Base-by-base conservation (phyloP, 768 basidiomycete genomes). In the Russula olivacea region DNA sequence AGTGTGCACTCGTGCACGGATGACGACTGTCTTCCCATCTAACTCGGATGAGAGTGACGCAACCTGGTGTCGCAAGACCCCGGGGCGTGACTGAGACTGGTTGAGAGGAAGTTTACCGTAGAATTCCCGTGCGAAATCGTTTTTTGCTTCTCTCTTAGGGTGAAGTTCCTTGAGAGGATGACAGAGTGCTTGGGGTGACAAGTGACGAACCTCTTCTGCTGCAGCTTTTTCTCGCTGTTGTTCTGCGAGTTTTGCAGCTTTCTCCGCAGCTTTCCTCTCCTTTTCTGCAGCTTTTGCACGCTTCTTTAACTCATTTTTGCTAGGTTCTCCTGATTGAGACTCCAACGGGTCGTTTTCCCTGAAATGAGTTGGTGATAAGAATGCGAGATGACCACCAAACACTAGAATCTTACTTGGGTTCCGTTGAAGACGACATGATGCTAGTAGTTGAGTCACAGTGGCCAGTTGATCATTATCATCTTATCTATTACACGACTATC, bases 251-350 rank as follows among this genome's bases (percentile, higher is more conserved):
- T 85, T 88, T 10, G 88, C 90, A 7, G 85, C 89, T 69, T 87
- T 88, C 73, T 94, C 93, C 48, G 89, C 90, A 8, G 87, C 88
- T 73, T 92, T 94, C 76, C 85, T 85, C 52, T 88, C 90, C 68
- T 98, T 98, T 76, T 94, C 91, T 14, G 86, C 88, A 52, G 89
- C 88, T 74, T 97, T 98, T 36, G 88, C 88, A 36, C 86, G 84
- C 76, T 93, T 94, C 80, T 98, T 98, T 62, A 93, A 73, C 69
- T 95, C 93, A 69, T 79, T 91, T 77, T 97, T 98, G 59, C 87
- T 85, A 8, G 86, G 91, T 14, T 81, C 88, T 45, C 78, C 74
- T 38, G 61, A 47, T 36, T 45, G 51, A 14, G 61, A 25, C 32
- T 62, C 56, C 5, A 43, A n/a, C 12, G 19, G 14, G 41, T 30